Base-by-base conservation (phyloP, 345 rosid genomes). In the Pugionium dolabratum region DNA sequence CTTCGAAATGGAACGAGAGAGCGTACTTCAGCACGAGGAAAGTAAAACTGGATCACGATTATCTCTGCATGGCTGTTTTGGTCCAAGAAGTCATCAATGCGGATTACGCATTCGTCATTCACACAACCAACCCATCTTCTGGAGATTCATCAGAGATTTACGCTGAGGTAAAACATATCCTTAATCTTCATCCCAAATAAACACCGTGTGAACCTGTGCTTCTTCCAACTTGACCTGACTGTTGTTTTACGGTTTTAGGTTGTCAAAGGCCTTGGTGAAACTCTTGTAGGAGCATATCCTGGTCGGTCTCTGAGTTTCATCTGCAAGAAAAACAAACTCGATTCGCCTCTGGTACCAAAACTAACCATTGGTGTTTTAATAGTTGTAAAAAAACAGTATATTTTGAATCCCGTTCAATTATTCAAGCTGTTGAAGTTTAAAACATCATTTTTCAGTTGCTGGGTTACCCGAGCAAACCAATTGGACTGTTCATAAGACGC, bases 1-100 rank as follows among this genome's bases (percentile, higher is more conserved):
- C 95, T 64, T 94, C 99, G 4, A 94, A 94, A 64, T 94, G 99
- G 99, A 94, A 94, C 33, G 99, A 90, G 79, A 86, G 99, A 82
- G 97, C 97, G 6, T 94, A 87, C 82, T 87, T 90, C 80, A 94
- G 99, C 85, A 84, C 95, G 5, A 90, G 78, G 76, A 94, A 83
- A 81, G 81, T 81, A 47, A 90, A 86, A 80, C 68, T 94, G 62
- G 96, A 90, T 79, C 99, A 94, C 74, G 95, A 94, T 42, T 83
- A 81, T 67, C 97, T 94, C 56, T 84, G 97, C 82, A 88, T 94
- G 99, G 96, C 99, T 78, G 97, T 94, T 42, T 82, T 94, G 77
- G 96, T 94, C 62, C 99, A 94, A 79, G 99, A 94, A 83, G 67
- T 90, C 70, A 90, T 90, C 70, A 88, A 85, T 76, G 97, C 96